Percentiles rank a stretch among this genome's conserved stretches.
Evolutionary conservation across 2,329 filamentous ascomycete species (phyloP).

Genomic region (Beauveria australis): DNA sequence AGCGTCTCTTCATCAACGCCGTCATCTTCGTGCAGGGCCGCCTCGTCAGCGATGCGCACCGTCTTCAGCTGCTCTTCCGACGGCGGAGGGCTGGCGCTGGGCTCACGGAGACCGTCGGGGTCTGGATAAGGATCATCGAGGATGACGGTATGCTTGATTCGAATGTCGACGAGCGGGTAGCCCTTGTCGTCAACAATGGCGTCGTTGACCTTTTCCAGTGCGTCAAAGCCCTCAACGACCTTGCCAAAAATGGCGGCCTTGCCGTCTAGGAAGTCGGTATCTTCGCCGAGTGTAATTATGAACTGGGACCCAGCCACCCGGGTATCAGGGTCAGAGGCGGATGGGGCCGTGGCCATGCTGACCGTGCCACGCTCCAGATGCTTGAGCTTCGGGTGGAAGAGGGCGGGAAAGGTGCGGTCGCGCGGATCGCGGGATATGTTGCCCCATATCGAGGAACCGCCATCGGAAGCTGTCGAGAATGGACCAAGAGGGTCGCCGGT

Average conservation of each 20-base stretch:
- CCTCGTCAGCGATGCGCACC: conserved; percentile 84
- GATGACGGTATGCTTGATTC: conserved; percentile 85
- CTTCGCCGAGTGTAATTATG: conserved; percentile 81
- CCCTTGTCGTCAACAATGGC: conserved; percentile 82
- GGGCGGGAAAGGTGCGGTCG: conserved; percentile 72
- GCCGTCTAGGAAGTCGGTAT: conserved; percentile 83
- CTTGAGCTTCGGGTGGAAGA: conserved; percentile 79
- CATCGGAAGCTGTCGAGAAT: conserved; percentile 75
- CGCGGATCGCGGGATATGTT: conserved; percentile 57
- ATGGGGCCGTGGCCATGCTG: conserved; percentile 90
- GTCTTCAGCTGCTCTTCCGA: conserved; percentile 82
- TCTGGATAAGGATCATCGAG: conserved; percentile 90
- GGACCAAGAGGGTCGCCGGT: conserved; percentile 91
- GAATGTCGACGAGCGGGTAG: conserved; percentile 85
- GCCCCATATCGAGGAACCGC: conserved; percentile 90
- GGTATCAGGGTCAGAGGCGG: conserved; percentile 67
- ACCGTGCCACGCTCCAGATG: conserved; percentile 86
- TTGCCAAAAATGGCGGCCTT: conserved; percentile 94
- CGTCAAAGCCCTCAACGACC: conserved; percentile 93
- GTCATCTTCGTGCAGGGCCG: conserved; percentile 67
- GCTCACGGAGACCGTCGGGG: conserved; percentile 66
- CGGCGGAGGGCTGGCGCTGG: conserved; percentile 71
- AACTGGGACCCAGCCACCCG: conserved; percentile 87
- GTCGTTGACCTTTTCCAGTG: conserved; percentile 84
- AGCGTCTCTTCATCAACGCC: conserved; percentile 65